A percentile compares a stretch with the other conserved stretches of the same genome.
Conservation (phyloP, 2,329 filamentous ascomycete genomes). For the Ambrosiella xylebori region DNA sequence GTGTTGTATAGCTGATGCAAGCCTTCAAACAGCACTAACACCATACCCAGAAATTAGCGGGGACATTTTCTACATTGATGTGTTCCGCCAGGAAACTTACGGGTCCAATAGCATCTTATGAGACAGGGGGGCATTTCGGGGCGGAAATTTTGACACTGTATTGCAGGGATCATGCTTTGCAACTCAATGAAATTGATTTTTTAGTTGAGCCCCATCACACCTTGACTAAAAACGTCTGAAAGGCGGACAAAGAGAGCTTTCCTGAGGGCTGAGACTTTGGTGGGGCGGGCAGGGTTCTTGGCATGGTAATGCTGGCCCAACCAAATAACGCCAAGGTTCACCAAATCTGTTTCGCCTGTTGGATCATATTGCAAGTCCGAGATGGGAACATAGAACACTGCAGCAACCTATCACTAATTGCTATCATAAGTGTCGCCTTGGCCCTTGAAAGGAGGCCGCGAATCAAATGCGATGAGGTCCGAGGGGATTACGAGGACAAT, state of each 20-base stretch:
- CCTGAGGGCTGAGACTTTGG: neutral
- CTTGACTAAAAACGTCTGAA: neutral
- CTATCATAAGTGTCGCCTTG: neutral
- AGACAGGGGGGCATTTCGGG: neutral
- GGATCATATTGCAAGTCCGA: neutral
- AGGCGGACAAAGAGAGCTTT: neutral
- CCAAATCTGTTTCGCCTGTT: neutral
- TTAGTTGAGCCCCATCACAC: neutral
- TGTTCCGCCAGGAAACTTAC: neutral
- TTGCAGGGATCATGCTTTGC: neutral
- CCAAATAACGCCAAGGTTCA: neutral
- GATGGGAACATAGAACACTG: neutral
- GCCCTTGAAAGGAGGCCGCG: neutral
- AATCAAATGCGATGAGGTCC: neutral
- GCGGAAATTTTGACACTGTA: conserved; percentile 7
- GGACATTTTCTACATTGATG: neutral
- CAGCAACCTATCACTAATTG: neutral
- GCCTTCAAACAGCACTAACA: neutral
- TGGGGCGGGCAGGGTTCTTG: neutral
- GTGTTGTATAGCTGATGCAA: neutral
- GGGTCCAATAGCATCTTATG: neutral
- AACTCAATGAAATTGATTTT: neutral
- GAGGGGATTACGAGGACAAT: neutral
- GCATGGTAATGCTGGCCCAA: neutral
- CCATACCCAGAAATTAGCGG: too few species aligned